Evolutionary conservation across 768 basidiomycete species (phyloP).

Genomic region (Mrakia frigida): DNA sequence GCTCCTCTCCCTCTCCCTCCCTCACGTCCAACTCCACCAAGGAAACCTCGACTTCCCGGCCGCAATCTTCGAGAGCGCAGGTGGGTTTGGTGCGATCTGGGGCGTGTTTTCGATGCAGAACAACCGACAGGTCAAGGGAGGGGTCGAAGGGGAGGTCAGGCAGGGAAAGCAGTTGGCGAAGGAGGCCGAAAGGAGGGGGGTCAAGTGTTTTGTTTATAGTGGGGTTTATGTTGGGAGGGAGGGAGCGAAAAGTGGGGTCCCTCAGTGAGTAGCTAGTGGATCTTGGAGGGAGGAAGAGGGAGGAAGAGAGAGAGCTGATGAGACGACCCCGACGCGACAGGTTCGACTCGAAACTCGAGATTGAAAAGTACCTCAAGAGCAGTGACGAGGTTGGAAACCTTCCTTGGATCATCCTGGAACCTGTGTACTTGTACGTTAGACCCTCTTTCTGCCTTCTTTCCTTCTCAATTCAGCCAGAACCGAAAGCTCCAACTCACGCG

Average conservation of each 20-base stretch:
- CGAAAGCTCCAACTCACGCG: no score
- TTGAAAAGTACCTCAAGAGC: neutral
- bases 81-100: neutral
- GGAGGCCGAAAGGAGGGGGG: neutral
- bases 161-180: neutral
- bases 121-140: neutral
- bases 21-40: neutral
- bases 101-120: neutral
- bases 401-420: neutral
- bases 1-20: neutral
- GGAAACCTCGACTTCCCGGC: neutral
- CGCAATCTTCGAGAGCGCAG: neutral
- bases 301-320: neutral
- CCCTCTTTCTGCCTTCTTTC: neutral
- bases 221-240: neutral
- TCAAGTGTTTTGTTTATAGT: neutral
- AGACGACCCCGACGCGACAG: neutral
- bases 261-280: neutral
- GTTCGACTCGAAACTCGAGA: neutral
- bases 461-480: neutral
- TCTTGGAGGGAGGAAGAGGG: neutral
- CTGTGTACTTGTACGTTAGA: neutral
- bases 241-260: neutral
- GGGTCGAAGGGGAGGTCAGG: neutral
- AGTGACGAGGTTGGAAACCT: neutral